Percentiles rank a stretch among this genome's conserved stretches.
Conservation (phyloP, 2,329 filamentous ascomycete species). For the Mycocentrospora acerina region DNA sequence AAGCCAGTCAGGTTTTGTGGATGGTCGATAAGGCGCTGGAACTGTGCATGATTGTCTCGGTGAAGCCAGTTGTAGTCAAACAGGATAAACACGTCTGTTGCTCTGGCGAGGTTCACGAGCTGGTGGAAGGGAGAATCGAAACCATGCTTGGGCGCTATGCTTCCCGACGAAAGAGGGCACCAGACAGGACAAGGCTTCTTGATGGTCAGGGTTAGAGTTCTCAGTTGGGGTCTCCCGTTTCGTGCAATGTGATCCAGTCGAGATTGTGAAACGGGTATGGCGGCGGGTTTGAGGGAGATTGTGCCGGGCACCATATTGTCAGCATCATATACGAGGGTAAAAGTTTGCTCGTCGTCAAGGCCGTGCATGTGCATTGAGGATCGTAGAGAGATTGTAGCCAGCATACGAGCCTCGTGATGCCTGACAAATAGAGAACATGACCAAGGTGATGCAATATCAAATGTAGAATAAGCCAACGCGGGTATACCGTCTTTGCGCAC, state of each 20-base stretch:
- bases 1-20: slow-evolving; percentile 11
- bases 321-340: slow-evolving; percentile 1
- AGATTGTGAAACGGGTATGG: too few species aligned
- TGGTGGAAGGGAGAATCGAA: slow-evolving; percentile 6
- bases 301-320: slow-evolving; percentile 1
- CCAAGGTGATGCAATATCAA: background rate
- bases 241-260: slow-evolving; percentile 11
- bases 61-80: slow-evolving; percentile 22
- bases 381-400: background rate
- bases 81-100: slow-evolving; percentile 10
- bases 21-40: slow-evolving; percentile 9
- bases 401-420: background rate
- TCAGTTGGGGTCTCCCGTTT: slow-evolving; percentile 11
- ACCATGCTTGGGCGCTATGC: slow-evolving; percentile 5
- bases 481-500: slow-evolving; percentile 1
- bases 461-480: background rate
- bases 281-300: background rate
- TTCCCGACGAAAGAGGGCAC: slow-evolving; percentile 1
- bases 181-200: slow-evolving; percentile 11
- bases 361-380: background rate
- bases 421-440: background rate
- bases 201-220: slow-evolving; percentile 8
- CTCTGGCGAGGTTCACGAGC: slow-evolving; percentile 12
- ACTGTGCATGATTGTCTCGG: slow-evolving; percentile 5
- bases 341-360: background rate